A percentile compares a stretch with the other conserved stretches of the same genome.
phyloP scores from a whole-genome alignment of 2,329 filamentous ascomycete genomes.

The Cyphellophora europaea region DNA sequence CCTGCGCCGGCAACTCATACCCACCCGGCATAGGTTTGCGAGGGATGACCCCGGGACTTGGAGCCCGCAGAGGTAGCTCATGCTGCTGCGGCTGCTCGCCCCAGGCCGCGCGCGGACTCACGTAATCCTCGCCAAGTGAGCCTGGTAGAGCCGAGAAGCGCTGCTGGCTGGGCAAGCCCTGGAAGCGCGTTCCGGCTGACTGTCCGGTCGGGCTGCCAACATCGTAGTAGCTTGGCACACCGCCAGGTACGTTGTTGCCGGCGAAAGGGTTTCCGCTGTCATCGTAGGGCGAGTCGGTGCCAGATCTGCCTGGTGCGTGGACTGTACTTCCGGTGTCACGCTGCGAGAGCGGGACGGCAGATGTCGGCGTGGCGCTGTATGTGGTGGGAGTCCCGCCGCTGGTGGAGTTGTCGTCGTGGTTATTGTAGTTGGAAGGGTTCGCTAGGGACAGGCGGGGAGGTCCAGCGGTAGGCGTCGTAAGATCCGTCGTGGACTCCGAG shows the following conservation, averaged over 20 bases:
- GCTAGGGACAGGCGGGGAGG: slow-evolving; percentile 17
- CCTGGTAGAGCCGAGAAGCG: slow-evolving; percentile 10
- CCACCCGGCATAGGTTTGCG: slow-evolving; percentile 7
- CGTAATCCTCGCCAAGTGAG: neutral
- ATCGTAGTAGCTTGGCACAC: slow-evolving; percentile 17
- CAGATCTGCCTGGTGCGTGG: too few relatives aligned
- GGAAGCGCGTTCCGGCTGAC: neutral
- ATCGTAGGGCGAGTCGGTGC: slow-evolving; percentile 13
- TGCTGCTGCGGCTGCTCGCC: neutral
- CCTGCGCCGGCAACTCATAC: slow-evolving; percentile 9
- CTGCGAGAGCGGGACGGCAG: slow-evolving; percentile 9
- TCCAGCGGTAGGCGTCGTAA: neutral
- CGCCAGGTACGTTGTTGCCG: slow-evolving; percentile 13
- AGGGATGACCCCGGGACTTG: neutral
- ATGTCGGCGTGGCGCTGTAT: slow-evolving; percentile 14
- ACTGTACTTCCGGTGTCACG: neutral
- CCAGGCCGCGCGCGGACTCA: neutral
- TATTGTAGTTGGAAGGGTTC: slow-evolving; percentile 17
- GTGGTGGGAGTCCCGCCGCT: slow-evolving; percentile 15
- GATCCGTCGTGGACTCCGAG: neutral
- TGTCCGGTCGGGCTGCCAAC: neutral
- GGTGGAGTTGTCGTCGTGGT: slow-evolving; percentile 11
- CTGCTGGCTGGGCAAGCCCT: slow-evolving; percentile 1
- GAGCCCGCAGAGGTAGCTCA: neutral
- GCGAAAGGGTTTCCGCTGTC: slow-evolving; percentile 18